phyloP scores from a whole-genome alignment of 2,329 filamentous ascomycete genomes.

The Fusarium pilosicola region DNA sequence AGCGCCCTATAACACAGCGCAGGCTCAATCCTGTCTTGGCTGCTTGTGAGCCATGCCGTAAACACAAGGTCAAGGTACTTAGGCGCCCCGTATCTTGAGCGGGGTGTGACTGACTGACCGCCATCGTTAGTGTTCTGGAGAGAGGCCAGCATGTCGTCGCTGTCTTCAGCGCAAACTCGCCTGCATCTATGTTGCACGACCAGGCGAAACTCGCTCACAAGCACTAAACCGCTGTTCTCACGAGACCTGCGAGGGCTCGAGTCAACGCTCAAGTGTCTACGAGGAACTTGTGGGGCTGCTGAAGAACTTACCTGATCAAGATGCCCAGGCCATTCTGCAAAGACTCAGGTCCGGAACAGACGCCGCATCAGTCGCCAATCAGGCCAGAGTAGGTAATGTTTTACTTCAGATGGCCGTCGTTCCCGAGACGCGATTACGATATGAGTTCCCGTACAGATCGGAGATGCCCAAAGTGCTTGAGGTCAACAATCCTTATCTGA shows the following conservation, averaged over 20 bases:
- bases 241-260: neutral
- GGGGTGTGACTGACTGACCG: neutral
- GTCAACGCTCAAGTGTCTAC: neutral
- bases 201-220: slow-evolving; percentile 35
- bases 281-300: slow-evolving; percentile 36
- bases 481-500: slow-evolving; percentile 42
- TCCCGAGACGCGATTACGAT: slow-evolving; percentile 52
- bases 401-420: slow-evolving; percentile 51
- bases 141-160: slow-evolving; percentile 38
- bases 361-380: slow-evolving; percentile 45
- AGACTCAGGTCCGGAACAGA: slow-evolving; percentile 51
- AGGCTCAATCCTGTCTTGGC: slow-evolving; percentile 17
- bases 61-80: slow-evolving; percentile 34
- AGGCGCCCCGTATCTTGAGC: neutral
- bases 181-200: slow-evolving; percentile 34
- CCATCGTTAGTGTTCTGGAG: slow-evolving; percentile 39
- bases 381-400: slow-evolving; percentile 50
- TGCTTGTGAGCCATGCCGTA: slow-evolving; percentile 36
- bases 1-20: neutral
- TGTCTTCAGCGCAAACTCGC: slow-evolving; percentile 18
- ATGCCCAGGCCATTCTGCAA: slow-evolving; percentile 49
- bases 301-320: slow-evolving; percentile 35
- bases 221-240: slow-evolving; percentile 1
- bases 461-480: slow-evolving; percentile 33
- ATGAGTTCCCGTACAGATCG: slow-evolving; percentile 51